These are phyloP conservation scores for Cicer judaicum DNA, from an alignment of 306 rosid species.

Conservation along the genomic window DNA sequence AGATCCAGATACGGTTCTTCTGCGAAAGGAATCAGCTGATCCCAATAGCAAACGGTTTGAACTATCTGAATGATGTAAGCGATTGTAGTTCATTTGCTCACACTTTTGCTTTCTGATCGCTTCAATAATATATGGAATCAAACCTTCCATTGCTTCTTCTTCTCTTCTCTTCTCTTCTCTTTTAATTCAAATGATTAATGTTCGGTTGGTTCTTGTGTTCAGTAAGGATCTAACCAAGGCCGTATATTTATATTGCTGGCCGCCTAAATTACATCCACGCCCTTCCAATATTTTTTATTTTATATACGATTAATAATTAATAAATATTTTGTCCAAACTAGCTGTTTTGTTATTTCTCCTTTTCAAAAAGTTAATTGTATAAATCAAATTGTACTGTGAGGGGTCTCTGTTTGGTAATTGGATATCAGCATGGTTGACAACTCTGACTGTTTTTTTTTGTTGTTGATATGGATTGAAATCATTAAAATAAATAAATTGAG, in stretches of 20 bases:
- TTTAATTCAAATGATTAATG: not conserved
- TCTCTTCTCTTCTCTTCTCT: no score
- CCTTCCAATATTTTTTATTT: no score
- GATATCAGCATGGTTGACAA: no score
- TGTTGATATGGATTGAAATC: no score
- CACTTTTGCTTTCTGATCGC: slow-evolving; percentile 22
- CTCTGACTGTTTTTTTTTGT: no score
- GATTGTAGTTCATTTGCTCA: not conserved
- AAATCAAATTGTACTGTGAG: no score
- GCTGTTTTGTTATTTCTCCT: no score
- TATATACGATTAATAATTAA: no score
- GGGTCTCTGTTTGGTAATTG: no score
- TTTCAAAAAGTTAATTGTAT: no score
- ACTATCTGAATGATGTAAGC: slow-evolving; percentile 2
- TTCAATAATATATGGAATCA: slow-evolving; percentile 23
- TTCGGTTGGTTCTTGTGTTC: not conserved
- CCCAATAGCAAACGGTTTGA: slow-evolving; percentile 12
- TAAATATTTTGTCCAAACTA: no score
- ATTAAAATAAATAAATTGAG: no score
- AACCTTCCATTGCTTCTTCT: slow-evolving; percentile 19
- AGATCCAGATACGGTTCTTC: not conserved
- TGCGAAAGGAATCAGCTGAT: not conserved
- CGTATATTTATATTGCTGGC: not conserved
- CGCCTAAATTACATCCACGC: not conserved
- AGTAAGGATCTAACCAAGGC: not conserved